Evolutionary conservation across 2,329 filamentous ascomycete species (phyloP).

Genomic region (Claviceps sp.): DNA sequence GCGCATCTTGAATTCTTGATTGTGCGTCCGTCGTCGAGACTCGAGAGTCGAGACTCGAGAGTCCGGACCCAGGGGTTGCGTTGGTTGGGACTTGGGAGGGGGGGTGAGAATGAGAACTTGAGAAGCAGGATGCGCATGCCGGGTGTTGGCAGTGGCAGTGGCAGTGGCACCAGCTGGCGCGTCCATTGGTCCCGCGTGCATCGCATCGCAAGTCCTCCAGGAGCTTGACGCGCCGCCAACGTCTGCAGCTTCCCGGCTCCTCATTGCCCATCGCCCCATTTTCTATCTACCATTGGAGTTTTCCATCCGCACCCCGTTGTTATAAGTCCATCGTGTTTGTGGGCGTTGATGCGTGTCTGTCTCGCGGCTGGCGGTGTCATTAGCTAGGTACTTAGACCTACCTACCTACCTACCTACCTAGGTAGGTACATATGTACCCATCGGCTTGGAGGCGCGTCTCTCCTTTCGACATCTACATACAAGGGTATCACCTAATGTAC

Average conservation of each 20-base stretch:
- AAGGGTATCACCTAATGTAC: too few species aligned
- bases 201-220: background rate
- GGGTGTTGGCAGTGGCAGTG: background rate
- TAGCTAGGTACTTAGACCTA: too few species aligned
- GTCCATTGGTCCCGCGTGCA: background rate
- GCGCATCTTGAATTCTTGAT: background rate
- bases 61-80: too few species aligned
- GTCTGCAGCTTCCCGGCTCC: background rate
- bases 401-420: too few species aligned
- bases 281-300: background rate
- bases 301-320: background rate
- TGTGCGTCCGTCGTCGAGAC: too few species aligned
- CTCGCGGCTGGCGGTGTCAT: background rate
- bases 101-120: too few species aligned
- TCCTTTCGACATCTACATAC: too few species aligned
- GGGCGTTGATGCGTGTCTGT: background rate
- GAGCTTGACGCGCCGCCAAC: background rate
- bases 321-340: background rate
- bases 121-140: background rate
- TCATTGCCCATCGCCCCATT: background rate
- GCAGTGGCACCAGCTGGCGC: background rate
- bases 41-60: too few species aligned
- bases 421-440: too few species aligned
- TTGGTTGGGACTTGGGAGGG: too few species aligned
- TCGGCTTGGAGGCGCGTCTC: background rate